Conservation (phyloP, 208 protist genomes). For the Leishmania aethiopica region DNA sequence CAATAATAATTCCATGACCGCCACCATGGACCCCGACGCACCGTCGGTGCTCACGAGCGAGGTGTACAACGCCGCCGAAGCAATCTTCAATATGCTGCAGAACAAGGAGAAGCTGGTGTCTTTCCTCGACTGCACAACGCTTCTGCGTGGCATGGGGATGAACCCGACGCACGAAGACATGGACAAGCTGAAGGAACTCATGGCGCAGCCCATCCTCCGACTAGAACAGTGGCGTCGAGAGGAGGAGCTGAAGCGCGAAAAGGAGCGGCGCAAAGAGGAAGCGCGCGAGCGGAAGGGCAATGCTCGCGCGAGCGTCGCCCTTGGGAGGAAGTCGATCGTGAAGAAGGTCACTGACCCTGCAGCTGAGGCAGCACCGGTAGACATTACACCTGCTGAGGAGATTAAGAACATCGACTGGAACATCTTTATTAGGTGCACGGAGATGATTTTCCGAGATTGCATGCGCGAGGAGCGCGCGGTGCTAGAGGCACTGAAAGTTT, state of each 20-base stretch:
- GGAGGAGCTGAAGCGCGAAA: constrained; percentile 80
- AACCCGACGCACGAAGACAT: constrained; percentile 87
- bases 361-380: constrained; percentile 47
- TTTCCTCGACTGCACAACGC: constrained; percentile 88
- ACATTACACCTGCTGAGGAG: constrained; percentile 79
- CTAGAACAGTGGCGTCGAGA: constrained; percentile 88
- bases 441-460: constrained; percentile 83
- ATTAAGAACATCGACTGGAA: constrained; percentile 95
- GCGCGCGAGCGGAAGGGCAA: constrained; percentile 55
- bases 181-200: constrained; percentile 74
- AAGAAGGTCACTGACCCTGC: constrained; percentile 34
- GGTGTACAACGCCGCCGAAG: constrained; percentile 86
- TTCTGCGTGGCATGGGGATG: constrained; percentile 92
- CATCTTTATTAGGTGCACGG: constrained; percentile 89
- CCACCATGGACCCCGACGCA: constrained; percentile 12
- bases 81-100: constrained; percentile 78
- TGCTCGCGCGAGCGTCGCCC: constrained; percentile 14
- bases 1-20: neutral
- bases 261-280: constrained; percentile 80
- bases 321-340: constrained; percentile 41
- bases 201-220: constrained; percentile 73
- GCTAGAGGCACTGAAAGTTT: constrained; percentile 60
- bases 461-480: constrained; percentile 70
- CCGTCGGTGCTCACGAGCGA: constrained; percentile 90
- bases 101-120: constrained; percentile 91